Base-by-base conservation (phyloP, 306 rosid species). In the Sindora glabra region DNA sequence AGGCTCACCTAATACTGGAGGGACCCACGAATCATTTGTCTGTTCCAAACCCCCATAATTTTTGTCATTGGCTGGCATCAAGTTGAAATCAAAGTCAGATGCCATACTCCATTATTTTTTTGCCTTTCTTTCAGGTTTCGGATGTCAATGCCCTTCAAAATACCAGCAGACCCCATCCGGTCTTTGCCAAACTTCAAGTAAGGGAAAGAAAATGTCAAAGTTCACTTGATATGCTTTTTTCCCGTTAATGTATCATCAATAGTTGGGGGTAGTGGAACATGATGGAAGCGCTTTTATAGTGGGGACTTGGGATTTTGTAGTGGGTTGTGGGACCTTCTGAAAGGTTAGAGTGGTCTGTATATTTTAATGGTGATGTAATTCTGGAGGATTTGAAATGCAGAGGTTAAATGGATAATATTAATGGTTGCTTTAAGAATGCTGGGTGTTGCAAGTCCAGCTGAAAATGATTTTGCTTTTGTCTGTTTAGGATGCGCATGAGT, bases 61-160 rank as follows among this genome's bases (percentile, higher is more conserved):
- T 59, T 66, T 48, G 87, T 71, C 70, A 71, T 46, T 68, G 70
- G 70, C 63, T 42, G 45, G 72, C 74, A 68, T 89, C 85, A 78
- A 83, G 77, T 71, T 86, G 95, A 86, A 74, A 69, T 90, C 94
- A 72, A 75, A 84, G 97, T 90, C 87, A 74, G 90, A 87, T 90
- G 90, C 87, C 97, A 85, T 68, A 72, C 75, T 73, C 58, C 50
- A 66, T 73, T 73, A n/a, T n/a, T 72, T 58, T 83, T 82, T 49
- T 23, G 62, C 80, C 42, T 60, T 77, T 50, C 75, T 77, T 81
- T 71, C 59, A 64, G 32, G 81, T 77, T 86, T 83, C 82, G 83
- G 74, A 73, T 86, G 83, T 84, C 88, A 78, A 76, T 79, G 85
- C 86, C 71, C 63, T 55, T 46, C 59, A 75, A 77, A 66, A 53